phyloP scores from a whole-genome alignment of 352 stramenopile genomes.

The Thalassiosira sp. region DNA sequence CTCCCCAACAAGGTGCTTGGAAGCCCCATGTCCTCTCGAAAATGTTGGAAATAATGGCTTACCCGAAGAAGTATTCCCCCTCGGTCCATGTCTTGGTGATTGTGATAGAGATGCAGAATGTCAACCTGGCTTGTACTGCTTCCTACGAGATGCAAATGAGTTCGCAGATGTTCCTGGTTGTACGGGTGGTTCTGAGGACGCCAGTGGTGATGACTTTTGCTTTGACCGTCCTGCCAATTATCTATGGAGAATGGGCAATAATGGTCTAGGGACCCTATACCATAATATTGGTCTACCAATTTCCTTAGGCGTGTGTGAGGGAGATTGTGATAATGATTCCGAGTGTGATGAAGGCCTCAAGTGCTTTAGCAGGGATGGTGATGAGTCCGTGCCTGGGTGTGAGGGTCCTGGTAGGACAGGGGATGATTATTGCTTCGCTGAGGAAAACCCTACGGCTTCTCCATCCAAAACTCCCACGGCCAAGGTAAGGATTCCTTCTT shows the following conservation, averaged over 20 bases:
- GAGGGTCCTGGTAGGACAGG: not conserved
- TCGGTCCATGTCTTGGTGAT: conserved; percentile 46
- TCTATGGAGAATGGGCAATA: conserved; percentile 5
- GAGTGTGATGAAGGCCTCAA: conserved; percentile 34
- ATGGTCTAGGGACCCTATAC: no score
- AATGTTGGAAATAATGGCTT: conserved; percentile 16
- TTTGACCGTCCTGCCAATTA: conserved; percentile 3
- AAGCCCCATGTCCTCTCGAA: not conserved
- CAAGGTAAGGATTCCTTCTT: not conserved
- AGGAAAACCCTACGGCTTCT: not conserved
- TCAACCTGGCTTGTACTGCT: conserved; percentile 33
- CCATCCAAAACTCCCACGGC: not conserved
- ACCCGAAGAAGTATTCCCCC: conserved; percentile 9
- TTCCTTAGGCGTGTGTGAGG: conserved; percentile 43
- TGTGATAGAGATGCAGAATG: conserved; percentile 51
- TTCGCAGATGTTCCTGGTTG: conserved; percentile 48
- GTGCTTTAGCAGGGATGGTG: not conserved
- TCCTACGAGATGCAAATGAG: conserved; percentile 16
- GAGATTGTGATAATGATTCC: conserved; percentile 52
- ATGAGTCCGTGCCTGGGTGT: conserved; percentile 1
- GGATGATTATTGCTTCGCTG: conserved; percentile 3
- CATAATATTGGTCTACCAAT: not conserved
- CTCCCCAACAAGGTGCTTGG: no score
- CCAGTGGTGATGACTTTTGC: conserved; percentile 32
- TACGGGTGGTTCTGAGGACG: not conserved